phyloP scores from a whole-genome alignment of 164 flowering plant genomes.

The Berberis vulgaris region DNA sequence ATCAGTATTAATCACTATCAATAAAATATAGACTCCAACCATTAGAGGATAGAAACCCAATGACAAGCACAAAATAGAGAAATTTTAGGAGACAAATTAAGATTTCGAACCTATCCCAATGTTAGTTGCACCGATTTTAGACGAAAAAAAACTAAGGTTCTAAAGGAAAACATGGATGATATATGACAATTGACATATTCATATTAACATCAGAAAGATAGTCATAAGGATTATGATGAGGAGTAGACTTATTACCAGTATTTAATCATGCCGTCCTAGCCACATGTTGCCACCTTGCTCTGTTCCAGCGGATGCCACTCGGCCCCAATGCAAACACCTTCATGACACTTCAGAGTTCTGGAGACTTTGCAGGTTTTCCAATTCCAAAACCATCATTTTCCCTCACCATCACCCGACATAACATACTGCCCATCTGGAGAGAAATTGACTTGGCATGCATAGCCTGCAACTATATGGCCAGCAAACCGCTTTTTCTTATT shows the following conservation, averaged over 20 bases:
- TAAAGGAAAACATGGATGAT: no score
- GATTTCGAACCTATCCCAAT: no score
- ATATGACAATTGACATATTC: no score
- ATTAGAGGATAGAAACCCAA: no score
- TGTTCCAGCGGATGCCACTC: slow-evolving; percentile 98
- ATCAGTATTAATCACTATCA: no score
- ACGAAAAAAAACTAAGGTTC: no score
- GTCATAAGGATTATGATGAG: neutral
- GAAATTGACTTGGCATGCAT: slow-evolving; percentile 99
- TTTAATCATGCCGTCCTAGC: slow-evolving; percentile 98
- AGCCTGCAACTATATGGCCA: slow-evolving; percentile 88
- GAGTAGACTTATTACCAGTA: slow-evolving; percentile 49
- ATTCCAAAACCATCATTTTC: slow-evolving; percentile 94
- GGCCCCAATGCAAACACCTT: slow-evolving; percentile 84
- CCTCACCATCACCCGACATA: slow-evolving; percentile 98
- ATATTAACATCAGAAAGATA: no score
- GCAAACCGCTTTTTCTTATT: slow-evolving; percentile 97
- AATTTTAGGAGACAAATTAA: no score
- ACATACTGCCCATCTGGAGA: slow-evolving; percentile 98
- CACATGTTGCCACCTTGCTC: slow-evolving; percentile 97
- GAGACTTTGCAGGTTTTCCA: slow-evolving; percentile 96
- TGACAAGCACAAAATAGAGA: no score
- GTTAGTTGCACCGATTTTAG: no score
- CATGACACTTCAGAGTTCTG: slow-evolving; percentile 78
- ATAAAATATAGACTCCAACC: no score